Percentiles rank a stretch among this genome's conserved stretches.
Conservation (phyloP, 2,329 filamentous ascomycete species). For the Escovopsis sp. region DNA sequence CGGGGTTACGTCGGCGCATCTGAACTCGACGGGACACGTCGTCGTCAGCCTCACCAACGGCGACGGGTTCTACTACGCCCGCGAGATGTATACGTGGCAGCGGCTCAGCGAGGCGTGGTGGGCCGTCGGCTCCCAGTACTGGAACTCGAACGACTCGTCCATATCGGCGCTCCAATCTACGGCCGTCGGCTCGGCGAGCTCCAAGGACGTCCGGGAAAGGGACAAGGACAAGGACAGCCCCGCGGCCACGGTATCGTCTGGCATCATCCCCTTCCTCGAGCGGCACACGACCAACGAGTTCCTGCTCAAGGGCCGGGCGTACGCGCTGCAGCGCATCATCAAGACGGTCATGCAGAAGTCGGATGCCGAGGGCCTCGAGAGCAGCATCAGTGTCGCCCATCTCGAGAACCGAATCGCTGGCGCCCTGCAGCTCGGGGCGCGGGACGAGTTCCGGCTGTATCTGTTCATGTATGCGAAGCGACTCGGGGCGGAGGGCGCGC, state of each 20-base stretch:
- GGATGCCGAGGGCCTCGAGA: conserved; percentile 85
- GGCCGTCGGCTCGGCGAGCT: conserved; percentile 35
- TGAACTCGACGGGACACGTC: conserved; percentile 76
- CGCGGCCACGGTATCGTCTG: conserved; percentile 56
- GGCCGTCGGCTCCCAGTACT: conserved; percentile 95
- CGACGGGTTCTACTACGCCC: conserved; percentile 82
- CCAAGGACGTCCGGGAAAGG: conserved; percentile 15
- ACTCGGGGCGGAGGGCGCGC: conserved; percentile 75
- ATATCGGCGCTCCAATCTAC: conserved; percentile 66
- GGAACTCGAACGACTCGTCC: conserved; percentile 92
- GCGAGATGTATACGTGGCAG: conserved; percentile 81
- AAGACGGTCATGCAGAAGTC: conserved; percentile 78
- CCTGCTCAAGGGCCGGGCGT: conserved; percentile 78
- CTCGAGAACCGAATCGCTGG: conserved; percentile 89
- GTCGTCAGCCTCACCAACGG: conserved; percentile 88
- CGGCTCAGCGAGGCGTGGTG: conserved; percentile 95
- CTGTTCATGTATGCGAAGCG: conserved; percentile 98
- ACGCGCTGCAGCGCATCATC: conserved; percentile 79
- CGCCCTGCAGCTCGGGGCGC: conserved; percentile 66
- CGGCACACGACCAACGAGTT: conserved; percentile 90
- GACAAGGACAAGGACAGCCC: too few species aligned
- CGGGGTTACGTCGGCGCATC: conserved; percentile 74
- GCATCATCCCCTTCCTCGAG: conserved; percentile 85
- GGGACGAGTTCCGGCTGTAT: conserved; percentile 86
- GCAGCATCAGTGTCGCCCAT: conserved; percentile 81